Conservation (phyloP, 306 rosid genomes). For the Lithocarpus polystachyus region DNA sequence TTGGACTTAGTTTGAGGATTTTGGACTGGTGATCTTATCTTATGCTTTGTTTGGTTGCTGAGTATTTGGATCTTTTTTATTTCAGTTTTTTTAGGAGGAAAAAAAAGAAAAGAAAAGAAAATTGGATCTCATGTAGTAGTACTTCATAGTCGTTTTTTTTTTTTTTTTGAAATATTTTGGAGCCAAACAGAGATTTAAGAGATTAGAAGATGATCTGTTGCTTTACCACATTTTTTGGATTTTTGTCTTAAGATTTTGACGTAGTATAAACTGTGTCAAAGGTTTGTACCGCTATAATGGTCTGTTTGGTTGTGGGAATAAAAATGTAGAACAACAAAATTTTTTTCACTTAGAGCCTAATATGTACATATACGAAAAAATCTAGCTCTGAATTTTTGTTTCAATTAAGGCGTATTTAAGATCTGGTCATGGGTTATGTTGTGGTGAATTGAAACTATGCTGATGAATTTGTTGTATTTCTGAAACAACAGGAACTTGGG, state of each 20-base stretch:
- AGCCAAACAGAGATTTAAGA: no score
- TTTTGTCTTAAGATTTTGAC: not conserved
- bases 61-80: not conserved
- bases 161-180: no score
- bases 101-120: not conserved
- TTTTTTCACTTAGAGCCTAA: not conserved
- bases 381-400: conserved; percentile 14
- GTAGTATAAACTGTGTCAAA: not conserved
- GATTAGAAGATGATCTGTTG: not conserved
- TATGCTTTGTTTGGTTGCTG: not conserved
- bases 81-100: not conserved
- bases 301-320: conserved; percentile 19
- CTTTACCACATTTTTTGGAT: not conserved
- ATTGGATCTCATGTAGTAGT: not conserved
- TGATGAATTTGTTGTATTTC: conserved; percentile 20
- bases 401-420: conserved; percentile 2
- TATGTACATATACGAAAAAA: not conserved
- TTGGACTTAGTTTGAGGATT: not conserved
- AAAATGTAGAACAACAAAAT: not conserved
- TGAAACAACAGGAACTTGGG: conserved; percentile 33
- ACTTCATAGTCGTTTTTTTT: no score
- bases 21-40: not conserved
- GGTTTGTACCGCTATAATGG: not conserved
- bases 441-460: not conserved
- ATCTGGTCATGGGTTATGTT: not conserved